Conservation (phyloP, 83 land plant genomes). For the Isoetes engelmannii region DNA sequence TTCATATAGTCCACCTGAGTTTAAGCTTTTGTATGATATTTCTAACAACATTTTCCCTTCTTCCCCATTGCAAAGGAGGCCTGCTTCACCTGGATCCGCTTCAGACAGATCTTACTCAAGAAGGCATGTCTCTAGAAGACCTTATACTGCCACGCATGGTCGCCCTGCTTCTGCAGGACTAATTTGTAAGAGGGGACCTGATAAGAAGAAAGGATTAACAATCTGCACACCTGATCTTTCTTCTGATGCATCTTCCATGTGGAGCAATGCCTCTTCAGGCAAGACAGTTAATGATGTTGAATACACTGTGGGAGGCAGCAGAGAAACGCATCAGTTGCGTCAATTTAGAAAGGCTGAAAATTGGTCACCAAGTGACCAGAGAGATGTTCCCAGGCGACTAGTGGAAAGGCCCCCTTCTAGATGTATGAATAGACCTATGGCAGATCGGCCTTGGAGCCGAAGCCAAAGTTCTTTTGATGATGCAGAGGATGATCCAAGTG, state of each 20-base stretch:
- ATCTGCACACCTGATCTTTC: too few species aligned
- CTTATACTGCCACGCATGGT: neutral
- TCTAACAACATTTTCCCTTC: conserved; percentile 6
- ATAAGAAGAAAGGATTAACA: too few species aligned
- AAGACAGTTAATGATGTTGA: too few species aligned
- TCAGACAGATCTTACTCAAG: neutral
- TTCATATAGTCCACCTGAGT: conserved; percentile 13
- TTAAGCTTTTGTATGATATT: conserved; percentile 19
- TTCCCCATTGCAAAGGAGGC: neutral
- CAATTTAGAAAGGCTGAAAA: too few species aligned
- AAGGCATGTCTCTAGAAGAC: neutral
- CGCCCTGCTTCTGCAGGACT: conserved; percentile 15
- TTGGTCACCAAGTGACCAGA: too few species aligned
- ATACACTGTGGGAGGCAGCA: too few species aligned
- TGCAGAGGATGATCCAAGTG: too few species aligned
- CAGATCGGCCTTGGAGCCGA: conserved; percentile 3
- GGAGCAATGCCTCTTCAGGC: too few species aligned
- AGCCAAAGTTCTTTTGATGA: too few species aligned
- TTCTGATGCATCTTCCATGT: too few species aligned
- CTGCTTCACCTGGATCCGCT: neutral
- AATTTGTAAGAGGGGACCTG: too few species aligned
- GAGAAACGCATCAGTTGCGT: too few species aligned
- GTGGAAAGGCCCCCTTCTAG: conserved; percentile 19
- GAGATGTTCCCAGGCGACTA: neutral
- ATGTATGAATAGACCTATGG: conserved; percentile 11